phyloP scores from a whole-genome alignment of 176 grass and related monocot species.

The Oryza brachyantha region DNA sequence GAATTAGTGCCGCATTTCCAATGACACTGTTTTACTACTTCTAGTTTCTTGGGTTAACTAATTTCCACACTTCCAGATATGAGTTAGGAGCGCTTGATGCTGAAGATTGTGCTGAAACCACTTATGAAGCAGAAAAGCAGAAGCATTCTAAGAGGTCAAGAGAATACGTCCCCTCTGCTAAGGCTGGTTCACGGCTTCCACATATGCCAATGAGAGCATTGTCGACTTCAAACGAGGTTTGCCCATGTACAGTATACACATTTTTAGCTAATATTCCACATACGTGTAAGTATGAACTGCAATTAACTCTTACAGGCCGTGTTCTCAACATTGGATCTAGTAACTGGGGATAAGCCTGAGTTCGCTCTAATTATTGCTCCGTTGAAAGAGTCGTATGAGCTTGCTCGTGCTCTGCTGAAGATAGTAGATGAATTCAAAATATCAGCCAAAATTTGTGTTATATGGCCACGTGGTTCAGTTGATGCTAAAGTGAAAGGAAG shows the following conservation, averaged over 20 bases:
- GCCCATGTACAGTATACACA: neutral
- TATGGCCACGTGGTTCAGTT: constrained; percentile 66
- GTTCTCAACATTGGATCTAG: constrained; percentile 75
- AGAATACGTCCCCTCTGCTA: constrained; percentile 71
- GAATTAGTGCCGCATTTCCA: neutral
- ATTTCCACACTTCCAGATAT: constrained; percentile 51
- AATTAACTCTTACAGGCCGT: constrained; percentile 35
- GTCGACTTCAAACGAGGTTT: constrained; percentile 51
- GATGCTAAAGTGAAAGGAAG: constrained; percentile 26
- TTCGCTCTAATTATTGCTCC: constrained; percentile 81
- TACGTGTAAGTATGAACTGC: neutral
- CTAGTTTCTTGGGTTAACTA: constrained; percentile 14
- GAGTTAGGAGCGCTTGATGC: constrained; percentile 61
- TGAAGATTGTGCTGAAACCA: constrained; percentile 23
- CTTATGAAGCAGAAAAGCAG: constrained; percentile 15
- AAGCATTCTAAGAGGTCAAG: constrained; percentile 43
- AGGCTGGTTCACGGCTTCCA: constrained; percentile 57
- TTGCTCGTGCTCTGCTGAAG: constrained; percentile 53
- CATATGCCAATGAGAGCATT: constrained; percentile 69
- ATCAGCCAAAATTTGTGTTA: constrained; percentile 64
- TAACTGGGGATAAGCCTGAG: constrained; percentile 67
- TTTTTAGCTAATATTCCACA: neutral
- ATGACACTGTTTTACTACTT: neutral
- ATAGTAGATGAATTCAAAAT: constrained; percentile 53
- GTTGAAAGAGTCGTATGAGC: constrained; percentile 56